Base-by-base conservation (phyloP, 305 asterid species). In the Fraxinus angustifolia region DNA sequence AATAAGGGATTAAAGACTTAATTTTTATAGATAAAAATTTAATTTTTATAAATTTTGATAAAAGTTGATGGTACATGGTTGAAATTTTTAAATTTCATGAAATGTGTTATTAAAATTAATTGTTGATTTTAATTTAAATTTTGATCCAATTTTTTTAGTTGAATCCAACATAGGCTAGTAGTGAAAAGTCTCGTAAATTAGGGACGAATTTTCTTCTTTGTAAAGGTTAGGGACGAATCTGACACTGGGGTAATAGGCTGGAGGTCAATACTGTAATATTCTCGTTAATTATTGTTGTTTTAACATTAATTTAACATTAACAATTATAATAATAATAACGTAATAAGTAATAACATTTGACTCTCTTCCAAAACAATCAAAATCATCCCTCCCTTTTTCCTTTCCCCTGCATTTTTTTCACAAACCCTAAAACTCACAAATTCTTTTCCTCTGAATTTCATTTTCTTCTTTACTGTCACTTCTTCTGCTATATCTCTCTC, bases 341-440 rank as follows among this genome's bases (percentile, higher is more conserved):
- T 36, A 36, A 36, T 36, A 36, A 36, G 35, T 28, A 67, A 28
- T 67, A 67, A 67, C 21, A 28, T 67, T 67, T 67, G 73, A 67
- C 38, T 4, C 58, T 48, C 7, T 42, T 1, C 5, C 58, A 14
- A 12, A 0, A 60, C 14, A 30, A 67, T 67, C 73, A 67, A 67
- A 62, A 67, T 28, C 73, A 28, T 28, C 38, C 73, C 73, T 0
- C 36, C 21, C 36, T 17, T 26, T 67, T 67, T 26, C 21, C 3
- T 67, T 67, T 3, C 26, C 73, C 50, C 58, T 48, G 58, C 58
- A 48, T 48, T 48, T 48, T 48, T 21, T 7, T 75, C 82, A 33
- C 82, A 76, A 85, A 76, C 84, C 88, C 88, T 82, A 75, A 79
- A 82, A 80, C 85, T 48, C 58, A 48, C 19, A 14, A 48, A 48